Evolutionary conservation across 371 early-diverging fungal species (phyloP).

Genomic region (Lichtheimia ornata): DNA sequence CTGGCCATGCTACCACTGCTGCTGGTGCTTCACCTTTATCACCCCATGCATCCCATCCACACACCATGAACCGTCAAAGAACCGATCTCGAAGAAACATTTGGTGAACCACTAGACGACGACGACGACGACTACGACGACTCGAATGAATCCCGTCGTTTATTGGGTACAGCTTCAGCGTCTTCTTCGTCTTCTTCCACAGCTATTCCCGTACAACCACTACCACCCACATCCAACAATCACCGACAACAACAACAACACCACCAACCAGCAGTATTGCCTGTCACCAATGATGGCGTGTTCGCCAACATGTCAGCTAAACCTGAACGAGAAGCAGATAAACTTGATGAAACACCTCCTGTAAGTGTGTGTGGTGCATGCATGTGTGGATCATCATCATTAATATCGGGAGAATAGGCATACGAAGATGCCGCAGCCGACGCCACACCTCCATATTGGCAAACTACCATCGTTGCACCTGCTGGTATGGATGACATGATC

Average conservation of each 20-base stretch:
- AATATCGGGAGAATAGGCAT: conserved; percentile 42
- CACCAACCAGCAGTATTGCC: conserved; percentile 21
- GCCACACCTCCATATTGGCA: conserved; percentile 67
- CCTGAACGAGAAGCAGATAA: conserved; percentile 46
- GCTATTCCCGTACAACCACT: not conserved
- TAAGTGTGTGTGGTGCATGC: conserved; percentile 14
- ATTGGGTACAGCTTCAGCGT: conserved; percentile 4
- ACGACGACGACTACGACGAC: conserved; percentile 15
- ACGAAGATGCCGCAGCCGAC: conserved; percentile 64
- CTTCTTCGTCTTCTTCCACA: not conserved
- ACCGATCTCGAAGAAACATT: conserved; percentile 27
- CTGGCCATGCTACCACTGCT: not conserved
- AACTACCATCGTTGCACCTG: conserved; percentile 60
- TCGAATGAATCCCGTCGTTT: conserved; percentile 13
- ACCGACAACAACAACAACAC: too few relatives aligned
- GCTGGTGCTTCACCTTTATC: not conserved
- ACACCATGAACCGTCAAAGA: conserved; percentile 14
- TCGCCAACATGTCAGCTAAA: conserved; percentile 60
- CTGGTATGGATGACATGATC: conserved; percentile 55
- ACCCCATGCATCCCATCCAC: not conserved
- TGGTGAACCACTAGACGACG: conserved; percentile 24
- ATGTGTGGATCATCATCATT: too few relatives aligned
- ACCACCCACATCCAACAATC: not conserved
- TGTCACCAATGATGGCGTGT: conserved; percentile 59
- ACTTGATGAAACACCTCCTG: conserved; percentile 45